Evolutionary conservation across 2,329 filamentous ascomycete genomes (phyloP).

Genomic region (Paraphoma sp.): DNA sequence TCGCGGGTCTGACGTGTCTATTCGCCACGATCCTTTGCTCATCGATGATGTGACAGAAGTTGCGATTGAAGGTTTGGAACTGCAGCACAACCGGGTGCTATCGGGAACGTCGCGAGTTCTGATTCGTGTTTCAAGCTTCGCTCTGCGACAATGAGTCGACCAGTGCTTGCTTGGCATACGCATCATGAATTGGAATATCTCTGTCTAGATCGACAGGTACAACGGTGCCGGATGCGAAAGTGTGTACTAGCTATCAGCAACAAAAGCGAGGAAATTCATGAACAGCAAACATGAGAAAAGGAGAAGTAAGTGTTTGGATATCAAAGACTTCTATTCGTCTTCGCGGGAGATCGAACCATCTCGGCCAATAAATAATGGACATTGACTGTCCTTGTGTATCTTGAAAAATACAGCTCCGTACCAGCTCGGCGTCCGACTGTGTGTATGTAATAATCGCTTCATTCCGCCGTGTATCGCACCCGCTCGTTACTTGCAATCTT

Average conservation of each 20-base stretch:
- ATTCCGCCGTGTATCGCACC: constrained; percentile 23
- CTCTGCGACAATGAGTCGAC: too few relatives aligned
- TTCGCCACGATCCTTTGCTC: neutral
- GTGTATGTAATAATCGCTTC: constrained; percentile 20
- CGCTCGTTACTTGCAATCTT: constrained; percentile 32
- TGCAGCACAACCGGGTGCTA: too few relatives aligned
- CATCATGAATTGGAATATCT: too few relatives aligned
- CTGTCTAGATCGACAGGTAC: too few relatives aligned
- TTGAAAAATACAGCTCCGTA: constrained; percentile 19
- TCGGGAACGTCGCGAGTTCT: too few relatives aligned
- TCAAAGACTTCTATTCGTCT: constrained; percentile 17
- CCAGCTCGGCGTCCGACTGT: constrained; percentile 15
- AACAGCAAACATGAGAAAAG: neutral
- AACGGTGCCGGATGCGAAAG: too few relatives aligned
- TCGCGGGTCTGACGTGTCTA: neutral
- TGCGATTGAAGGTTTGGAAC: neutral
- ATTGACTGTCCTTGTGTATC: constrained; percentile 14
- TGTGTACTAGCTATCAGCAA: neutral
- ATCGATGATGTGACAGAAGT: neutral
- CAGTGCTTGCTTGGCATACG: too few relatives aligned
- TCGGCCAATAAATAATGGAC: neutral
- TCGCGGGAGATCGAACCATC: constrained; percentile 3
- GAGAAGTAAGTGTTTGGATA: constrained; percentile 1
- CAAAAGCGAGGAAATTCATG: neutral
- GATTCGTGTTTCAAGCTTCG: too few relatives aligned